Evolutionary conservation across 495 filamentous ascomycete genomes (phyloP).

Genomic region (Tuber melanosporum): DNA sequence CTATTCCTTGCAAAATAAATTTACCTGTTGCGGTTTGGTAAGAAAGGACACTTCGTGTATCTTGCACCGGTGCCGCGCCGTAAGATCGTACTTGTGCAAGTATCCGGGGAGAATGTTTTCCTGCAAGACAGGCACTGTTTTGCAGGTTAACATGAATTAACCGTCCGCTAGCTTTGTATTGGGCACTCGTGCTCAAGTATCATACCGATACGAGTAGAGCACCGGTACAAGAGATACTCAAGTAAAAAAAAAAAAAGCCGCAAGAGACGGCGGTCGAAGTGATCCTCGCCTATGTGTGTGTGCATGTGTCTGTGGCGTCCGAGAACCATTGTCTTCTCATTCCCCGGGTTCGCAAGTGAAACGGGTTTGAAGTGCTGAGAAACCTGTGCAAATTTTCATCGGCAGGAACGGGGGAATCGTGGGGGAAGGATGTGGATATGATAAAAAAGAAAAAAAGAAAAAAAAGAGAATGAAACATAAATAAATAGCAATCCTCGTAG

Average conservation of each 20-base stretch:
- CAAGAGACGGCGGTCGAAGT: not conserved
- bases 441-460: not conserved
- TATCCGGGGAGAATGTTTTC: no score
- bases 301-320: not conserved
- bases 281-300: not conserved
- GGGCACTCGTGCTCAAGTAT: not conserved
- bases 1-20: not conserved
- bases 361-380: not conserved
- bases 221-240: no score
- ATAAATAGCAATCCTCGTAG: not conserved
- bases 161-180: no score
- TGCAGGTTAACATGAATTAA: not conserved
- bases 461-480: not conserved
- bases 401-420: not conserved
- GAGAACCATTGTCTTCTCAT: not conserved
- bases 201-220: no score
- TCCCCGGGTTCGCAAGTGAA: not conserved
- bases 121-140: not conserved
- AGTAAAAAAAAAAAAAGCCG: not conserved
- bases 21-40: not conserved
- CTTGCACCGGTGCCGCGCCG: not conserved
- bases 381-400: not conserved
- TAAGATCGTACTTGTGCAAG: not conserved
- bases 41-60: not conserved
- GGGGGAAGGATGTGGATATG: not conserved